These are phyloP conservation scores for Tieghemostelium lacteum DNA, from an alignment of 78 protist species.

Conservation along the genomic window DNA sequence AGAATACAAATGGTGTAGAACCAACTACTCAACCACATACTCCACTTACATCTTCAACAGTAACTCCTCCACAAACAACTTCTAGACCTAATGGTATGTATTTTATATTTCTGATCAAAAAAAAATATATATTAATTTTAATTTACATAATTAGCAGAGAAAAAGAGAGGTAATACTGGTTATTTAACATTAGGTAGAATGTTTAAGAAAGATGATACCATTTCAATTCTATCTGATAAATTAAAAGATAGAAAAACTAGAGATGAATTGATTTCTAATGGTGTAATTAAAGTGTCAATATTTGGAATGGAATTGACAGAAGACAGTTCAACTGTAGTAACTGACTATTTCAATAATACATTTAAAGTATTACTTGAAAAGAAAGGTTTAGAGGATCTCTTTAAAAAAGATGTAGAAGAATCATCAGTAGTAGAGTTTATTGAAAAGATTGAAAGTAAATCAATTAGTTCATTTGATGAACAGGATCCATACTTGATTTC, in stretches of 20 bases:
- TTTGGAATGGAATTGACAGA: slow-evolving; percentile 40
- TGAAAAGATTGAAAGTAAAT: slow-evolving; percentile 18
- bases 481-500: slow-evolving; percentile 25
- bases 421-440: background rate
- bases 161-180: too few relatives aligned
- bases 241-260: slow-evolving; percentile 51
- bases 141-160: slow-evolving; percentile 6
- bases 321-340: slow-evolving; percentile 32
- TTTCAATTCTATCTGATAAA: slow-evolving; percentile 9
- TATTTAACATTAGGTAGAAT: slow-evolving; percentile 59
- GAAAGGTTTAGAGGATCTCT: background rate
- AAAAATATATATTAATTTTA: background rate
- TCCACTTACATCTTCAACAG: background rate
- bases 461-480: slow-evolving; percentile 1
- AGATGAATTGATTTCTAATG: slow-evolving; percentile 41
- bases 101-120: background rate
- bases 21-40: background rate
- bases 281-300: slow-evolving; percentile 50
- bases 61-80: background rate
- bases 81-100: slow-evolving; percentile 19
- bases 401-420: slow-evolving; percentile 18
- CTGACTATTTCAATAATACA: slow-evolving; percentile 19
- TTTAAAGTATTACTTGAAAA: slow-evolving; percentile 7
- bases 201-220: slow-evolving; percentile 39
- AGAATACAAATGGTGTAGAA: too few relatives aligned